Percentiles rank a stretch among this genome's conserved stretches.
phyloP scores from a whole-genome alignment of 2,329 filamentous ascomycete species.

The Amesomyces nigricolor region DNA sequence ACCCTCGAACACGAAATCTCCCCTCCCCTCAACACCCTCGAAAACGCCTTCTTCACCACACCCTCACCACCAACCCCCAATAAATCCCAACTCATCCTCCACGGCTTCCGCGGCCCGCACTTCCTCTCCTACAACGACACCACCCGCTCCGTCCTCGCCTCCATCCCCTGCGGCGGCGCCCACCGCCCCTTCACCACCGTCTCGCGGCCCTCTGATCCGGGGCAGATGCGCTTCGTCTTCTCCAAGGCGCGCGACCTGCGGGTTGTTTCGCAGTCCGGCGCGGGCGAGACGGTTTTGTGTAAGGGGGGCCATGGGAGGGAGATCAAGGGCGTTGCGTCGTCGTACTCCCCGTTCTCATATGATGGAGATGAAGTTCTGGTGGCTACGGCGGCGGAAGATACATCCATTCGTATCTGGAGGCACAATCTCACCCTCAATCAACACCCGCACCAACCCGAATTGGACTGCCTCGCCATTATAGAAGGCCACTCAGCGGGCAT shows the following conservation, averaged over 20 bases:
- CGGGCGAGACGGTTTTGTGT: constrained; percentile 48
- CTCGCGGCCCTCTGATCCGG: constrained; percentile 14
- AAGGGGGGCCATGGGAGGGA: constrained; percentile 79
- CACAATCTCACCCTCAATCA: constrained; percentile 27
- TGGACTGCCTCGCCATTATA: constrained; percentile 56
- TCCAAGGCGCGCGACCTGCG: constrained; percentile 47
- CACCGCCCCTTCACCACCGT: constrained; percentile 68
- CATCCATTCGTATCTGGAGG: constrained; percentile 65
- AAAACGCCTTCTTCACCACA: constrained; percentile 58
- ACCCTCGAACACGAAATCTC: constrained; percentile 60
- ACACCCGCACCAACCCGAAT: neutral
- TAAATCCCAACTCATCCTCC: constrained; percentile 55
- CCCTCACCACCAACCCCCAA: neutral
- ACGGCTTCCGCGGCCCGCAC: constrained; percentile 72
- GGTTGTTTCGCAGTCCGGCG: constrained; percentile 21
- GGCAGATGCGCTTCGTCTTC: constrained; percentile 55
- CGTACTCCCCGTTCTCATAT: constrained; percentile 19
- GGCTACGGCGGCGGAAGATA: constrained; percentile 70
- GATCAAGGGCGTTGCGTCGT: constrained; percentile 52
- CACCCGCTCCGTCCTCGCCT: constrained; percentile 60
- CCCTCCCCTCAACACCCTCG: constrained; percentile 69
- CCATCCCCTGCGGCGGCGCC: constrained; percentile 75
- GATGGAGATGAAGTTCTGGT: constrained; percentile 32
- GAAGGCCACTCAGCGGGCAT: constrained; percentile 79
- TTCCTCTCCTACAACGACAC: constrained; percentile 81